Evolutionary conservation across 1,284 basidiomycete species (phyloP), one percentile per base, ranked within the genome.

Genomic region (Bjerkandera adusta): DNA sequence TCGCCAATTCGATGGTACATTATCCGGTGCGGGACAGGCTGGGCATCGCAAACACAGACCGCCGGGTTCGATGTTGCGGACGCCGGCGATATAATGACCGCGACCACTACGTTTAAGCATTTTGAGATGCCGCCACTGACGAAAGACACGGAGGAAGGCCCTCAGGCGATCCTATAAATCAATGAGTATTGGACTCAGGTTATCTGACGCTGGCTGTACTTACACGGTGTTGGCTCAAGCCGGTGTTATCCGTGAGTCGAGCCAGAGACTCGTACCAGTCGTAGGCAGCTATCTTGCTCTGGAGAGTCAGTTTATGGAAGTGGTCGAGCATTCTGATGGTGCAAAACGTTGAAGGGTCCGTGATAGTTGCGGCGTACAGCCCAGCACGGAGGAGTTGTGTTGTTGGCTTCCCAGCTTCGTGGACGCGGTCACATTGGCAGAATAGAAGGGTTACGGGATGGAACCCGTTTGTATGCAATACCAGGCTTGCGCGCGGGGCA

Each of bases 131-230:
- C 47, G 33, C 36, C 39, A 52, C 15, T 36, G 2, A 2, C 50
- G 36, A 3, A 46, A 15, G 12, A 42, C 29, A n/a, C 48, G 34
- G 13, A 37, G n/a, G 30, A 51, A 51, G 5, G 25, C 11, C 8
- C 15, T 29, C 26, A 22, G 13, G 3, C 49, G 40, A 36, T 47
- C 41, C 49, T 51, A 16, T 32, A 58, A 66, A 0, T 27, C 6
- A 27, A 15, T 38, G 21, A 24, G 20, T 38, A 22, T 27, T n/a
- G n/a, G n/a, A n/a, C n/a, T n/a, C n/a, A n/a, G n/a, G n/a, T n/a
- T n/a, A n/a, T 15, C 6, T 13, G 22, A 3, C 7, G 13, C 6
- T 18, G 20, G 3, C 13, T 26, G 18, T 11, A 43, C 49, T 22
- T 30, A 51, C 45, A 18, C 27, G 29, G 15, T 16, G n/a, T 13